Evolutionary conservation across 495 filamentous ascomycete species (phyloP).

Genomic region (Penicillium odoratum): DNA sequence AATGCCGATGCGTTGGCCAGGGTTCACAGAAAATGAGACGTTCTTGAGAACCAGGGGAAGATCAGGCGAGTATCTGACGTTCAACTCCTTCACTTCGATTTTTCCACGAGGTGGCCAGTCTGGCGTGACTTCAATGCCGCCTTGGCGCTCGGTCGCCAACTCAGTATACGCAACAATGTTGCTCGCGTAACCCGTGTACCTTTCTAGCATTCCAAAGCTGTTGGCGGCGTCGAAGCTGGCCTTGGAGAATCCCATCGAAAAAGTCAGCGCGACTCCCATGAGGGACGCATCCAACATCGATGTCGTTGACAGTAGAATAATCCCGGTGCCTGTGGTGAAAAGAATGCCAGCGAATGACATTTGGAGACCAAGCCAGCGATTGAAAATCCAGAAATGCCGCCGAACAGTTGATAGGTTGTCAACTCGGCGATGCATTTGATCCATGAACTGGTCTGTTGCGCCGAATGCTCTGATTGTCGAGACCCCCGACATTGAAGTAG

Average conservation of each 20-base stretch:
- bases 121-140: not conserved
- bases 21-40: not conserved
- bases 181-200: not conserved
- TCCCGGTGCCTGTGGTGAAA: not conserved
- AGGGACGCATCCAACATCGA: not conserved
- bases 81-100: constrained; percentile 1
- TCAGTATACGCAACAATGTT: not conserved
- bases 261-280: not conserved
- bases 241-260: not conserved
- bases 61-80: not conserved
- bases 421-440: not conserved
- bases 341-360: not conserved
- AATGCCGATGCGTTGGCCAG: not conserved
- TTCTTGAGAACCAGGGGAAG: not conserved
- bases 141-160: not conserved
- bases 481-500: not conserved
- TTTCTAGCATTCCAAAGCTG: constrained; percentile 2
- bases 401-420: not conserved
- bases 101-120: not conserved
- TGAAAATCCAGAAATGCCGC: constrained; percentile 8
- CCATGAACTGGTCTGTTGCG: not conserved
- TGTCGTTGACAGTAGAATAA: not conserved
- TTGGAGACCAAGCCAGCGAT: constrained; percentile 4
- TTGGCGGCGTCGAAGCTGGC: not conserved
- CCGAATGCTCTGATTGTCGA: not conserved